Conservation (phyloP, 352 stramenopile species). For the Pythium aquatile region DNA sequence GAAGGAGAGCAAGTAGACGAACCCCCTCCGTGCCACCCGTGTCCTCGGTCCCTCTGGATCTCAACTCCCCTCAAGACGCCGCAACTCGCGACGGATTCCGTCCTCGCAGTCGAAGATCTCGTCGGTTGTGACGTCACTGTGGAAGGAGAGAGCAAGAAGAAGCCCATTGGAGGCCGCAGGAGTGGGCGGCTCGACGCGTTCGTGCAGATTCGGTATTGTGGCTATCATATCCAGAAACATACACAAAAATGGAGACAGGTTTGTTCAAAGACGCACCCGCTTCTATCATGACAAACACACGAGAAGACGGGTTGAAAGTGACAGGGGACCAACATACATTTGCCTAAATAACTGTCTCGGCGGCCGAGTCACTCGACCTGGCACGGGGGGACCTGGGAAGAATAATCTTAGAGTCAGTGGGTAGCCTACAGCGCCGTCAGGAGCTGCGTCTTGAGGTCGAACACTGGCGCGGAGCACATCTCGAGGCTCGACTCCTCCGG, state of each 20-base stretch:
- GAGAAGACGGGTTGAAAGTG: not conserved
- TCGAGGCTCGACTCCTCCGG: slow-evolving; percentile 6
- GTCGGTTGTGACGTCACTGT: not conserved
- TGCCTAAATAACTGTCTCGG: slow-evolving; percentile 22
- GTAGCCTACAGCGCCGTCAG: slow-evolving; percentile 13
- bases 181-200: not conserved
- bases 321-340: slow-evolving; percentile 16
- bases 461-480: slow-evolving; percentile 11
- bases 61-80: not conserved
- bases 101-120: slow-evolving; percentile 5
- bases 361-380: slow-evolving; percentile 14
- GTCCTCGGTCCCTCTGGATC: slow-evolving; percentile 11
- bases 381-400: not conserved
- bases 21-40: slow-evolving; percentile 3
- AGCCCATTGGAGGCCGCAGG: not conserved
- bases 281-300: too few relatives aligned
- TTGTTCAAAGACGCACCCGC: not conserved
- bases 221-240: slow-evolving; percentile 11
- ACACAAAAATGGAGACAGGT: slow-evolving; percentile 10
- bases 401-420: slow-evolving; percentile 10
- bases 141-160: not conserved
- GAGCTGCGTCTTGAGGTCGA: slow-evolving; percentile 23
- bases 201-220: slow-evolving; percentile 12
- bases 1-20: slow-evolving; percentile 63
- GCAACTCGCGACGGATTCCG: not conserved